Conservation (phyloP, 345 rosid genomes). For the Mercurialis annua region DNA sequence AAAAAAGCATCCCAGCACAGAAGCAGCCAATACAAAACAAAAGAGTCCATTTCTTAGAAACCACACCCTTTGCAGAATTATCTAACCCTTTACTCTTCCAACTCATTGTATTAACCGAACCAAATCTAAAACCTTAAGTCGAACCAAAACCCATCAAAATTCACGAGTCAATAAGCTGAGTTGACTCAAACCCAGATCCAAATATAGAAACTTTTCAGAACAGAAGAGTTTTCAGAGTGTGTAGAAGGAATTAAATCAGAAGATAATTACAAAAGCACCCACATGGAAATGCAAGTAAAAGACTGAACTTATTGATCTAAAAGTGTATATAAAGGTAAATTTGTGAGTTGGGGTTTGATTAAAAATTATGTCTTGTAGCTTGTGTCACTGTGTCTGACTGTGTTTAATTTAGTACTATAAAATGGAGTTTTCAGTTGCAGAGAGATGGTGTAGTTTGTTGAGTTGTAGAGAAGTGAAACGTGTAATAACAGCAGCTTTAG, state of each 20-base stretch:
- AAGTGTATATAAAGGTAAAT: background rate
- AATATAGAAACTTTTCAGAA: background rate
- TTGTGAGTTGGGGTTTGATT: slow-evolving; percentile 6
- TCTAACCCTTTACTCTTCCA: slow-evolving; percentile 65
- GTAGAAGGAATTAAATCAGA: background rate
- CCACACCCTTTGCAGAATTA: slow-evolving; percentile 39
- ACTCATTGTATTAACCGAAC: slow-evolving; percentile 29
- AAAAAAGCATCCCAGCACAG: slow-evolving; percentile 88
- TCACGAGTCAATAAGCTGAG: slow-evolving; percentile 25
- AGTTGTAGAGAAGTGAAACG: background rate
- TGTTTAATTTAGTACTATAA: background rate
- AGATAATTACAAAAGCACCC: background rate
- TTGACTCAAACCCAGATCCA: slow-evolving; percentile 49
- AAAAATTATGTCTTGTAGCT: background rate
- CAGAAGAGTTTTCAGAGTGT: slow-evolving; percentile 2
- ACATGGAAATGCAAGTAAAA: background rate
- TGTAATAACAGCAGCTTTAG: background rate
- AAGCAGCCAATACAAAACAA: slow-evolving; percentile 86
- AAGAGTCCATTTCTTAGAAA: slow-evolving; percentile 78
- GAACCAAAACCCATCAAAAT: slow-evolving; percentile 29
- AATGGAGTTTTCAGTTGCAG: slow-evolving; percentile 8
- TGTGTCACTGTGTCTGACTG: background rate
- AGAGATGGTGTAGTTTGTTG: background rate
- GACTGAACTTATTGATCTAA: background rate
- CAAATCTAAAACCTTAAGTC: slow-evolving; percentile 15